These are phyloP conservation scores for Sporisorium scitamineum DNA, from an alignment of 1,284 basidiomycete species.

Conservation along the genomic window DNA sequence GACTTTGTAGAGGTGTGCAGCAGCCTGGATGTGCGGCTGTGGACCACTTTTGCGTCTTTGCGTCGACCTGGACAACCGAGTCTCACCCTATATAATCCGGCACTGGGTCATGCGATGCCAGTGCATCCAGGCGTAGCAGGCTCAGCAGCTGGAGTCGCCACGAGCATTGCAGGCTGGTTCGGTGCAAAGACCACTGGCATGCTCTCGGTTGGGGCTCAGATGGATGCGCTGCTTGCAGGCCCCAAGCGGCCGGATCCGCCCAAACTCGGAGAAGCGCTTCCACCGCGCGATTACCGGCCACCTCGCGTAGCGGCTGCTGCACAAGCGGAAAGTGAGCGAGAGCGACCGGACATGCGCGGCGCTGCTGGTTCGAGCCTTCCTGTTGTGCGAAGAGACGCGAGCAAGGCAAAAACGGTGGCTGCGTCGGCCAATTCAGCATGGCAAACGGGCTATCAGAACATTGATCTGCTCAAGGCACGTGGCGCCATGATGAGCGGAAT, in stretches of 20 bases:
- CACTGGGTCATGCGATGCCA: slow-evolving; percentile 39
- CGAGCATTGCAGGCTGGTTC: slow-evolving; percentile 59
- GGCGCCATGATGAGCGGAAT: slow-evolving; percentile 57
- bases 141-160: slow-evolving; percentile 55
- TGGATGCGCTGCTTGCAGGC: slow-evolving; percentile 55
- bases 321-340: slow-evolving; percentile 3
- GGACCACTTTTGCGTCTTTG: slow-evolving; percentile 58
- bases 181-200: slow-evolving; percentile 51
- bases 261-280: slow-evolving; percentile 33
- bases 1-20: slow-evolving; percentile 62
- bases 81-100: slow-evolving; percentile 45
- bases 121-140: slow-evolving; percentile 52
- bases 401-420: slow-evolving; percentile 40
- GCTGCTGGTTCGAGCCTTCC: slow-evolving; percentile 13
- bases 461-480: slow-evolving; percentile 52
- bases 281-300: slow-evolving; percentile 35
- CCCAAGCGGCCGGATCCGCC: slow-evolving; percentile 51
- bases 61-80: slow-evolving; percentile 55
- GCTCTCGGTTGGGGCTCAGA: slow-evolving; percentile 50
- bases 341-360: neutral
- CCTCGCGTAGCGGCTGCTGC: neutral
- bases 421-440: slow-evolving; percentile 31
- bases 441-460: slow-evolving; percentile 39
- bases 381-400: slow-evolving; percentile 25
- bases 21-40: slow-evolving; percentile 62